Conservation (phyloP, 805 yeast genomes). For the Wickerhamomyces queroliae region DNA sequence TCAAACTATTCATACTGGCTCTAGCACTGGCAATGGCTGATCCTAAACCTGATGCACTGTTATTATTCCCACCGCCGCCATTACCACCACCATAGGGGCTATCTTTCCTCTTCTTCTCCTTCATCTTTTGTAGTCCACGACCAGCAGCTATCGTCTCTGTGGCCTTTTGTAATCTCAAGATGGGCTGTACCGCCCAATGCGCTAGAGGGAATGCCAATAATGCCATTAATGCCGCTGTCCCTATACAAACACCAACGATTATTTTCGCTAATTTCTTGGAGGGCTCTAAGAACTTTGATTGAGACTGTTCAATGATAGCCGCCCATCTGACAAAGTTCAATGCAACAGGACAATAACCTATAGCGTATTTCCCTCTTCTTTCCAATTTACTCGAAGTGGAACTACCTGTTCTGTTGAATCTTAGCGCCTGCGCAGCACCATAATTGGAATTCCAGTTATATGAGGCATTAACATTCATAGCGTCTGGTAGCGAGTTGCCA, state of each 20-base stretch:
- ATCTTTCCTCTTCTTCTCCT: neutral
- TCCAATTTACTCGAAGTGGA: constrained; percentile 31
- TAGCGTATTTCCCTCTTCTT: constrained; percentile 37
- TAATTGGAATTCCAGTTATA: too few species aligned
- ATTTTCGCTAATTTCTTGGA: constrained; percentile 56
- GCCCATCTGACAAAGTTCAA: constrained; percentile 54
- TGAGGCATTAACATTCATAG: constrained; percentile 18
- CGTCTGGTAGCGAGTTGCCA: too few species aligned
- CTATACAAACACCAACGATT: constrained; percentile 73
- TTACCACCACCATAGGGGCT: neutral
- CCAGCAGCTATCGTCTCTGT: constrained; percentile 53
- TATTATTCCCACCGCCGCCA: neutral
- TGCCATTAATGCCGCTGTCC: constrained; percentile 69
- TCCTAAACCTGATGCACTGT: constrained; percentile 7
- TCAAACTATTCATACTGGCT: constrained; percentile 4
- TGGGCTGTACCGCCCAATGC: constrained; percentile 80
- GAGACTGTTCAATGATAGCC: constrained; percentile 64
- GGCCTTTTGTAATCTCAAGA: constrained; percentile 71
- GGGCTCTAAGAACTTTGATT: constrained; percentile 55
- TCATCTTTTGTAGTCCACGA: constrained; percentile 28
- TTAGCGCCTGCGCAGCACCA: constrained; percentile 30
- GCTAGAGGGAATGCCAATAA: constrained; percentile 78
- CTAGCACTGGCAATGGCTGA: too few species aligned
- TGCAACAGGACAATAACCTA: constrained; percentile 47
- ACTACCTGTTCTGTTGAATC: constrained; percentile 35